Base-by-base conservation (phyloP, 768 basidiomycete genomes). In the Xerocomellus amylosporus region DNA sequence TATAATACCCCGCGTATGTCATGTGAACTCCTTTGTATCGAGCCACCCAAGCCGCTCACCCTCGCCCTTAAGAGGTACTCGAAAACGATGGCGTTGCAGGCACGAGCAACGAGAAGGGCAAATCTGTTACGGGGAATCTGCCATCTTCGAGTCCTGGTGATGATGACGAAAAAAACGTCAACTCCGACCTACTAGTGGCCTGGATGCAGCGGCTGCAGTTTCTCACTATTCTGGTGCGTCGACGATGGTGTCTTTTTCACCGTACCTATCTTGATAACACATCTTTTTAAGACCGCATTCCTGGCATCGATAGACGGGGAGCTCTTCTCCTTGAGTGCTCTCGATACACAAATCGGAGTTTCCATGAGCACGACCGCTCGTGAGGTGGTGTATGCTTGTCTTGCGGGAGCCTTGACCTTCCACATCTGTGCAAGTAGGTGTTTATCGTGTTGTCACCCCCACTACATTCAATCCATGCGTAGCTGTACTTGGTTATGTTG, bases 361-460 rank as follows among this genome's bases (percentile, higher is more conserved):
- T 14, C 60, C 22, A 3, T 59, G 5, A 41, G 55, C 40, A 22
- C 26, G 0, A n/a, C 48, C 2, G 31, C 58, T 17, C 64, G 62
- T 34, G 60, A 71, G 24, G 28, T 71, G 15, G 49, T 72, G 22
- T 69, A 71, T 55, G 33, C 61, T 13, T 67, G 64, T 49, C 65
- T 71, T 43, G 40, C 67, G 7, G 71, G 71, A 5, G 69, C 71
- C 22, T 47, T 71, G 39, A 46, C 72, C 33, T 67, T 71, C 44
- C 69, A 72, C 26, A 45, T 72, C 9, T 69, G 60, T 57, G 63
- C 69, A 48, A 6, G 69, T 69, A 38, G 22, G 69, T 60, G 15
- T 33, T 20, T 54, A 51, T 24, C 33, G 6, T 30, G 3, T 54
- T 15, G 28, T 17, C 36, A 8, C 41, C 41, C 34, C 19, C 14